Base-by-base conservation (phyloP, 805 yeast species). In the Blastobotrys attinorum region DNA sequence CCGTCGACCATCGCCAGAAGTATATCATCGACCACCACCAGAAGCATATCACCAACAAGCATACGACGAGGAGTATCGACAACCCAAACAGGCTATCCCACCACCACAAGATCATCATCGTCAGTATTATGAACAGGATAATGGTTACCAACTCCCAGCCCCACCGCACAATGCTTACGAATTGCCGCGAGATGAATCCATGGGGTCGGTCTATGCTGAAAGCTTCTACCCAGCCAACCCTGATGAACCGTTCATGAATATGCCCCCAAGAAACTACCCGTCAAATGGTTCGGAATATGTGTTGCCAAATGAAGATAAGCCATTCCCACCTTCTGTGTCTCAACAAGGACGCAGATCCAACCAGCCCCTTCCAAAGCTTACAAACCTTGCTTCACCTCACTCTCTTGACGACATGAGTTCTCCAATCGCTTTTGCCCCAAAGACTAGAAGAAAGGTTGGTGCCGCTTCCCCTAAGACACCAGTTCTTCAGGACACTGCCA, bases 371-470 rank as follows among this genome's bases (percentile, higher is more conserved):
- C 49, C 47, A 15, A 44, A 49, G 20, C 43, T 55, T 37, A 34
- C 50, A 15, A 31, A 47, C 13, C 43, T 55, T 22, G 57, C 59
- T 3, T 48, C 47, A 3, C 57, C 59, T 5, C 58, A 55, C 36
- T 44, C 41, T 27, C 43, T 55, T 11, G 49, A 46, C 4, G 56
- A 53, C 36, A n/a, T 21, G 17, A 56, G 48, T 38, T 37, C 44
- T 10, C 52, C 54, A 15, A 37, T 52, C 16, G 41, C 47, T 21
- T 51, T 44, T 38, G 55, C 55, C n/a, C 56, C 56, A 16, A 50
- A 50, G 41, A 33, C 39, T 22, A 37, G 56, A 22, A 34, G 36
- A 20, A 44, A 34, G 44, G 44, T 37, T n/a, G 43, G 40, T 17
- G 40, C 47, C 1, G 44, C 43, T n/a, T 45, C 42, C 21, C 43